Conservation (phyloP, 78 protist species). For the slime mould (Dictyostelium discoideum) region dicty_2.7 NC_007090.3:3994001-3994500, state of each 20-base stretch:
- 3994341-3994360: conserved; percentile 50
- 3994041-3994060: neutral
- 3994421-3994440: conserved; percentile 47
- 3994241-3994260: conserved; percentile 36
- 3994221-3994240: conserved; percentile 20
- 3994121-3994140: neutral
- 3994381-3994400: conserved; percentile 37
- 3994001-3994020: neutral
- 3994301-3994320: conserved; percentile 39
- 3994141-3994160: conserved; percentile 25
- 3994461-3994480: conserved; percentile 29
- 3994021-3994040: neutral
- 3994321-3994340: neutral
- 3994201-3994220: conserved; percentile 68
- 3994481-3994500: conserved; percentile 33
- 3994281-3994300: conserved; percentile 14
- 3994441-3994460: conserved; percentile 55
- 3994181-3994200: conserved; percentile 28
- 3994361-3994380: conserved; percentile 33
- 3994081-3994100: conserved; percentile 75
- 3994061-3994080: conserved; percentile 47
- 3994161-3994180: conserved; percentile 62
- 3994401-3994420: conserved; percentile 72
- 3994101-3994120: conserved; percentile 38
- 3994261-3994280: neutral